phyloP scores from a whole-genome alignment of 331 rosid genomes.

The Cydonia oblonga region DNA sequence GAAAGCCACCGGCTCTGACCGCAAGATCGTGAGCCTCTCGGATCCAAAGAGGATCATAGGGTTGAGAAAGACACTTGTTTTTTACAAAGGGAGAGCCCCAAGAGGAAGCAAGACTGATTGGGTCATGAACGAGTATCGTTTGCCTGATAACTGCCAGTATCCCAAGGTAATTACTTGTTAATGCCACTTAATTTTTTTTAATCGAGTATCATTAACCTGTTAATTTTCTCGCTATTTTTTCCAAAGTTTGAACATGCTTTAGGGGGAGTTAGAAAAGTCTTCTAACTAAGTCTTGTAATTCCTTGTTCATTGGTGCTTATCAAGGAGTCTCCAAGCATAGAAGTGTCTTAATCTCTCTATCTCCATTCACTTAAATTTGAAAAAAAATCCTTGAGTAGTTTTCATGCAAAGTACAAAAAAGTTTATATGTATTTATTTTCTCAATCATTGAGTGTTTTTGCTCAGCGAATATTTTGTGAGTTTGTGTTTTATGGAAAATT shows the following conservation, averaged over 20 bases:
- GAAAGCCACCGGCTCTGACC: constrained; percentile 97
- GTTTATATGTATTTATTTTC: background rate
- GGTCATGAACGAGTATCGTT: constrained; percentile 97
- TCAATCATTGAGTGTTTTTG: background rate
- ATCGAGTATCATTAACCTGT: background rate
- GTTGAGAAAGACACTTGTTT: constrained; percentile 78
- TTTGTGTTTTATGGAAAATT: background rate
- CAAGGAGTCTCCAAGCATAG: background rate
- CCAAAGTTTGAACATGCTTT: background rate
- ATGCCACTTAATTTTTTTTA: background rate
- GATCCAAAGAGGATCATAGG: constrained; percentile 73
- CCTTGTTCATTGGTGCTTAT: too few species aligned
- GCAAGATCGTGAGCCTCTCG: constrained; percentile 53
- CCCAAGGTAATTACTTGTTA: constrained; percentile 40
- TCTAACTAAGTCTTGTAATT: background rate
- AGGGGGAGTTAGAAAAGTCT: background rate
- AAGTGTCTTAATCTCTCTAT: background rate
- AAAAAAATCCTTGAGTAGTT: background rate
- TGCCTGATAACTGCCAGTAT: constrained; percentile 49
- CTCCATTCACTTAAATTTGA: background rate
- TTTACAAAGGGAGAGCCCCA: constrained; percentile 83
- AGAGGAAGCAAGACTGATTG: constrained; percentile 85
- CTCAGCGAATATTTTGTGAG: background rate
- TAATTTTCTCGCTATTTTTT: background rate
- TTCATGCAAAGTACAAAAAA: background rate